Evolutionary conservation across 2,329 filamentous ascomycete species (phyloP).

Genomic region (Aspergillus uvarum): DNA sequence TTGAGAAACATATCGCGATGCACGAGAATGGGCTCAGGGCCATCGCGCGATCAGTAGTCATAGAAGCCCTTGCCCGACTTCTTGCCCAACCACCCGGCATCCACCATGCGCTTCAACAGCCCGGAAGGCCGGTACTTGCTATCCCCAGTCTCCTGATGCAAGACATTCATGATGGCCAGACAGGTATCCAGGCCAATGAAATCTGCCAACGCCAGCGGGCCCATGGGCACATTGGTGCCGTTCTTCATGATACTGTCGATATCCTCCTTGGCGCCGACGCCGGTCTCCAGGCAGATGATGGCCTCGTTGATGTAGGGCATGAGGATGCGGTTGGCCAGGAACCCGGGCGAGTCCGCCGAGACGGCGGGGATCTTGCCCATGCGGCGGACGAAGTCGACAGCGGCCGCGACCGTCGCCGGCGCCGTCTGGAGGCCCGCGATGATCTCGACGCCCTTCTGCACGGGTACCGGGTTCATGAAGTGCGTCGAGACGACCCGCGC

Average conservation of each 20-base stretch:
- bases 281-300: slow-evolving; percentile 91
- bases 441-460: slow-evolving; percentile 97
- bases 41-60: slow-evolving; percentile 61
- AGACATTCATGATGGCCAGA: slow-evolving; percentile 92
- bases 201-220: slow-evolving; percentile 86
- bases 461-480: slow-evolving; percentile 98
- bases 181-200: slow-evolving; percentile 98
- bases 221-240: slow-evolving; percentile 98
- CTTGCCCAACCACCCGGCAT: slow-evolving; percentile 96
- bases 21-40: not conserved
- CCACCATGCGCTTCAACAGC: slow-evolving; percentile 89
- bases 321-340: slow-evolving; percentile 91
- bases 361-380: slow-evolving; percentile 93
- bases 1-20: not conserved
- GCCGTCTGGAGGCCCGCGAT: slow-evolving; percentile 93
- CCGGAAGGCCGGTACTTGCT: slow-evolving; percentile 93
- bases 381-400: slow-evolving; percentile 78
- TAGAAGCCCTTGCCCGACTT: slow-evolving; percentile 97
- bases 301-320: slow-evolving; percentile 99
- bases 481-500: slow-evolving; percentile 92
- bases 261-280: slow-evolving; percentile 81
- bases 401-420: slow-evolving; percentile 73
- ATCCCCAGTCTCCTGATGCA: slow-evolving; percentile 88
- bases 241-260: slow-evolving; percentile 99
- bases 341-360: slow-evolving; percentile 87